Evolutionary conservation across 441 rosid species (phyloP).

Genomic region (Manihot esculenta): DNA sequence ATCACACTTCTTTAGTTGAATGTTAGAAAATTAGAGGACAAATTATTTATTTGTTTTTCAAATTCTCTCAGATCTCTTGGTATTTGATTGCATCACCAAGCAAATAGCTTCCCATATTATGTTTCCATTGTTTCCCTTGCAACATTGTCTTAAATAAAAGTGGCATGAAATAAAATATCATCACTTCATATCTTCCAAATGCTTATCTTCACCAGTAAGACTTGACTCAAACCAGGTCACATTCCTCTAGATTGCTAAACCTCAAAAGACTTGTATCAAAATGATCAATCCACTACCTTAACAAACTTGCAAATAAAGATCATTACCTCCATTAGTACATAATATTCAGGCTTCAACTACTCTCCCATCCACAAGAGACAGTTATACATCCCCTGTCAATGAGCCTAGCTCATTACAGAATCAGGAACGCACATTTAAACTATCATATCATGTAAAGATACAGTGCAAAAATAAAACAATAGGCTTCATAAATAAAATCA

Average conservation of each 20-base stretch:
- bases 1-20: neutral
- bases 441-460: neutral
- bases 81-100: neutral
- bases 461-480: neutral
- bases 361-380: neutral
- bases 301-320: too few relatives aligned
- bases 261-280: too few relatives aligned
- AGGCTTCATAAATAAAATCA: neutral
- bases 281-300: neutral
- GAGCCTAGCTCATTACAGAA: neutral
- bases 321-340: neutral
- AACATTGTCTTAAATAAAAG: neutral
- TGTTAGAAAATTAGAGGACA: neutral
- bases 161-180: too few relatives aligned
- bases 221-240: neutral
- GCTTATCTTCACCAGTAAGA: neutral
- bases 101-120: neutral
- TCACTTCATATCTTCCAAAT: neutral
- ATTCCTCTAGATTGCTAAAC: slow-evolving; percentile 2
- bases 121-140: neutral
- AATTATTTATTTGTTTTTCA: neutral
- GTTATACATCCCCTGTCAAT: neutral
- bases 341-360: neutral
- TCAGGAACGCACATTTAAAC: neutral
- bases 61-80: neutral